Evolutionary conservation across 192 early-diverging fungal genomes (phyloP).

Genomic region (Fimicolochytrium jonesii): DNA sequence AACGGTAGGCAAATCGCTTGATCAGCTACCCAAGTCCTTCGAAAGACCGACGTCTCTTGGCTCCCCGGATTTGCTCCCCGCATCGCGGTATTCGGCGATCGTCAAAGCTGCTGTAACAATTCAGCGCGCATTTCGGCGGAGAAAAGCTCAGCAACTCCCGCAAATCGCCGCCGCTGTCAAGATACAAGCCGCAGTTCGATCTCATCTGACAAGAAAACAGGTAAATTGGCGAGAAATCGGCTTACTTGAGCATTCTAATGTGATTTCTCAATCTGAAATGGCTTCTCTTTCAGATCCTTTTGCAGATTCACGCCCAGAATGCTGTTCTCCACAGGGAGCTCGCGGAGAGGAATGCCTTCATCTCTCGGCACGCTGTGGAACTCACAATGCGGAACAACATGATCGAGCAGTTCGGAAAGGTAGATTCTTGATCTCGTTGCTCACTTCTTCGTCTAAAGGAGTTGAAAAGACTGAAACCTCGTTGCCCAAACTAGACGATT

Average conservation of each 20-base stretch:
- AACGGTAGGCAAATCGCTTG: background rate
- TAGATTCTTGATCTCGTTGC: background rate
- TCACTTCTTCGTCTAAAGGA: background rate
- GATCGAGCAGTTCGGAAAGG: slow-evolving; percentile 19
- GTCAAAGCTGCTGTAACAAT: slow-evolving; percentile 12
- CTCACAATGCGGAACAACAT: slow-evolving; percentile 2
- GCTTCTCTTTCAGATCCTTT: background rate
- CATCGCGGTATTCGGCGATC: background rate
- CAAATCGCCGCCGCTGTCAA: slow-evolving; percentile 4
- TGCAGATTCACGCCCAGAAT: slow-evolving; percentile 12
- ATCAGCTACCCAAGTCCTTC: background rate
- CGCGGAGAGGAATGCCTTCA: background rate
- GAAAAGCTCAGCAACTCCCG: background rate
- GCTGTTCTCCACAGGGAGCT: slow-evolving; percentile 11
- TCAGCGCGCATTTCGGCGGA: slow-evolving; percentile 12
- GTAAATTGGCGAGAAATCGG: background rate
- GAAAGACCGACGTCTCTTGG: background rate
- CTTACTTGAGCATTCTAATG: background rate
- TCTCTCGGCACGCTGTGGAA: background rate
- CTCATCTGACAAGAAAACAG: slow-evolving; percentile 1
- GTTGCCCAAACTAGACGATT: background rate
- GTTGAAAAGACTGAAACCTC: background rate
- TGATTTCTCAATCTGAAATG: background rate
- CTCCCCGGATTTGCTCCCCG: background rate
- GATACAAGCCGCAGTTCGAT: slow-evolving; percentile 19